A percentile compares a stretch with the other conserved stretches of the same genome.
Conservation (phyloP, 148 eudicot species). For the Amaranthus cruentus region DNA sequence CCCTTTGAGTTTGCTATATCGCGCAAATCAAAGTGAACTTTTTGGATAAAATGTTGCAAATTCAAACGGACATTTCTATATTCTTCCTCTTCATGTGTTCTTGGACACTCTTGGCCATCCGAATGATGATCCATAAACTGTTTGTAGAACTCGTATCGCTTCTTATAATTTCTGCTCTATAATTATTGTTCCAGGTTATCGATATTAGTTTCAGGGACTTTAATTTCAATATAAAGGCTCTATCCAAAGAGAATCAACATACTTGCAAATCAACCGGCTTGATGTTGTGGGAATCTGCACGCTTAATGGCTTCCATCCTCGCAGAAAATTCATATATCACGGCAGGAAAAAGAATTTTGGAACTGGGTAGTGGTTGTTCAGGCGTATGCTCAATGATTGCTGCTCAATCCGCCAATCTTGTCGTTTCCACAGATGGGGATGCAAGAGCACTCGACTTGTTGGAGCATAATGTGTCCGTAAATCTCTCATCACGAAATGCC, state of each 20-base stretch:
- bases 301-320: conserved; percentile 68
- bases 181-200: conserved; percentile 35
- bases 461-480: conserved; percentile 44
- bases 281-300: conserved; percentile 97
- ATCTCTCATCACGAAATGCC: conserved; percentile 32
- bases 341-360: conserved; percentile 61
- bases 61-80: background rate
- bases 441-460: conserved; percentile 48
- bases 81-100: background rate
- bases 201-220: conserved; percentile 43
- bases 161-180: background rate
- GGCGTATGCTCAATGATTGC: conserved; percentile 90
- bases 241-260: conserved; percentile 80
- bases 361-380: conserved; percentile 75
- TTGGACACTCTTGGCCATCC: background rate
- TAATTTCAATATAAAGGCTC: conserved; percentile 58
- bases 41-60: no score
- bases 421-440: conserved; percentile 87
- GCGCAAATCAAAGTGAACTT: no score
- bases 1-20: no score
- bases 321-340: conserved; percentile 64
- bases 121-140: no score
- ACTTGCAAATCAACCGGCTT: conserved; percentile 94
- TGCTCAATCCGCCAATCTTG: conserved; percentile 53
- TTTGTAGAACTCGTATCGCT: background rate